Base-by-base conservation (phyloP, 805 yeast species). In the Hanseniaspora lachancei region DNA sequence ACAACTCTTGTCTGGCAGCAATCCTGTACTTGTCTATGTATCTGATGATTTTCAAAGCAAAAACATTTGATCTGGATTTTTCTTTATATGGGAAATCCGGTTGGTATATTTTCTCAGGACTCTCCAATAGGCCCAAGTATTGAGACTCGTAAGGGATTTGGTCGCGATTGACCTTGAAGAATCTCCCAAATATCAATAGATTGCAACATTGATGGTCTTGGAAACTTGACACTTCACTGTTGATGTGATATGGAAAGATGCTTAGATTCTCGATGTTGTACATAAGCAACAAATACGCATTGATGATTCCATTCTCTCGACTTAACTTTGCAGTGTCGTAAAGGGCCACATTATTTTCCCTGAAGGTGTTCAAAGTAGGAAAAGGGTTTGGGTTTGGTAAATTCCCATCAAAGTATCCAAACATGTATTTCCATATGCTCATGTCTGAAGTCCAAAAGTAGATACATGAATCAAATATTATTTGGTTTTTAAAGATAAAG, bases 1-100 rank as follows among this genome's bases (percentile, higher is more conserved):
- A 72, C 27, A 93, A 74, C 70, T 93, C 99, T 56, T 89, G 88
- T 68, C 84, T 86, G 15, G 96, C 87, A 3, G 98, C 98, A 64
- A 89, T 97, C 55, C 97, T 76, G 68, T 93, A 93, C 71, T 95
- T 87, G 24, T 89, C 95, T 24, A 93, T 84, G 21, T 96, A 87
- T 57, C 95, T 76, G 51, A 93, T 93, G 59, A 93, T 86, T 68
- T 93, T 93, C 58, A 93, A 84, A 1, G 99, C 99, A 52, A 23
- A 52, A 1, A 38, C 35, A 18, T 51, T 18, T 8, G 24, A 18
- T 16, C 24, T 21, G 27, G 36, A 16, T 3, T 36, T 36, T 7
- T 23, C 36, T 36, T 12, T 18, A n/a, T 44, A 52, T 15, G 56
- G 56, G 36, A 52, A 52, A 24, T 38, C 15, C 2, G 42, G 49